Percentiles rank a stretch among this genome's conserved stretches.
Conservation (phyloP, 805 yeast genomes). For the Ogataea minuta region DNA sequence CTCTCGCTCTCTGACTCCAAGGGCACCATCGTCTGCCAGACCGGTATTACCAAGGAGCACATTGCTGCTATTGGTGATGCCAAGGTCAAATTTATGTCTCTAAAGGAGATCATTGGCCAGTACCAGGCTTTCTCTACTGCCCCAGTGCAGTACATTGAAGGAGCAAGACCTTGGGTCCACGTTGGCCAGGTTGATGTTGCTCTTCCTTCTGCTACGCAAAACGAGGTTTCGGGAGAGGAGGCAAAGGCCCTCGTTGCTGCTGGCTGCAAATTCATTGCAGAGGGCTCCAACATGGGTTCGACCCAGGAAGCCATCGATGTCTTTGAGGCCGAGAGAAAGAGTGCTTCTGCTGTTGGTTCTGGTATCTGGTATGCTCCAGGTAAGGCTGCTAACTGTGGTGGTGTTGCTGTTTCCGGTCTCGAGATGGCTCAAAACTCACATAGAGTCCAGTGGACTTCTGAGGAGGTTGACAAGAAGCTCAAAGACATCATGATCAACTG, state of each 20-base stretch:
- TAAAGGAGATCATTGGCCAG: constrained; percentile 63
- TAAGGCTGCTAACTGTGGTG: constrained; percentile 99
- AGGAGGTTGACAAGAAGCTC: constrained; percentile 88
- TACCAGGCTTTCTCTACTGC: constrained; percentile 55
- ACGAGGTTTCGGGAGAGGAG: constrained; percentile 95
- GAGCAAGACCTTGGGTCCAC: constrained; percentile 95
- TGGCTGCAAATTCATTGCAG: constrained; percentile 92
- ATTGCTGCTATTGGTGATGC: constrained; percentile 72
- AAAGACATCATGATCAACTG: constrained; percentile 91
- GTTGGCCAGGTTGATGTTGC: constrained; percentile 94
- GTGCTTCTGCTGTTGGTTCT: constrained; percentile 38
- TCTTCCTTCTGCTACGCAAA: constrained; percentile 97
- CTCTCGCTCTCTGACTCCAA: constrained; percentile 93
- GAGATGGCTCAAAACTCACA: constrained; percentile 99
- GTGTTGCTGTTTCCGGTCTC: constrained; percentile 97
- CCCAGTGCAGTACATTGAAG: constrained; percentile 77
- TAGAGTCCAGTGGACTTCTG: constrained; percentile 85
- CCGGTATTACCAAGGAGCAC: constrained; percentile 84
- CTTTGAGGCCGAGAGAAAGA: constrained; percentile 78
- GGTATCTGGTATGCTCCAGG: constrained; percentile 99
- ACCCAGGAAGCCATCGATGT: constrained; percentile 95
- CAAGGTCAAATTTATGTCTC: constrained; percentile 71
- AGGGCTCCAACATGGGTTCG: constrained; percentile 99
- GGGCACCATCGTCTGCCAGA: constrained; percentile 77
- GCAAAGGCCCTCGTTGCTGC: constrained; percentile 91